Evolutionary conservation across 2,329 filamentous ascomycete genomes (phyloP), one percentile per base, ranked within the genome.

Genomic region (Aureobasidium namibiae): DNA sequence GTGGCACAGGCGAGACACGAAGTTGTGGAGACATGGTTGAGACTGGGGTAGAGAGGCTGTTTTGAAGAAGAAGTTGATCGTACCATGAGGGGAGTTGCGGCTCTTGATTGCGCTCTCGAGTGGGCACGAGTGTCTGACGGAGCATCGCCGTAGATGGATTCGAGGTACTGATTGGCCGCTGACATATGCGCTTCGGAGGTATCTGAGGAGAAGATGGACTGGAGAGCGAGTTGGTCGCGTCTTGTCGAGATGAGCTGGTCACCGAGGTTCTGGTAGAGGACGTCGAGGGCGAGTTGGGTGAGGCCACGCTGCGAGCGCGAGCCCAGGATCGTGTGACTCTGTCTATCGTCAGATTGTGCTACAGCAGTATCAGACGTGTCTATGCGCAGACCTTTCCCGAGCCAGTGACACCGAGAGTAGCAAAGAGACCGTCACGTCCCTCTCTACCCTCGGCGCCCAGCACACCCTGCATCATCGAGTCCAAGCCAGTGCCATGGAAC

Each of bases 271-370:
- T 87, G 85, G 75, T 95, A 99, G 52, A 97, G 80, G 41, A 95
- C 82, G 68, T 97, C 92, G 58, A 99, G 85, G 0, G 90, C 83
- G 68, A 99, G 86, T 72, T 99, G 94, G 0, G 91, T 95, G 57
- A 99, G 77, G 63, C 94, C 94, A 64, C 92, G 87, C 73, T 96
- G 89, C 23, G 82, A 84, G 65, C 86, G 87, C 13, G 90, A 95
- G 59, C 94, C 94, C 16, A 99, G 82, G 61, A 97, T 96, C 0
- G 94, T 99, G 72, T 99, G 92, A 63, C 90, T 95, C 92, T 96
- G 69, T 21, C 33, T 9, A 46, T 8, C 26, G 31, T 62, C 42
- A 60, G 61, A 23, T n/a, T 34, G 26, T 33, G 1, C 10, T 16
- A 13, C 24, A 18, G 57, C 42, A 46, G 62, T 36, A 13, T 36